A percentile compares a stretch with the other conserved stretches of the same genome.
phyloP scores from a whole-genome alignment of 257 asterid species.

The Hygrophila difformis region DNA sequence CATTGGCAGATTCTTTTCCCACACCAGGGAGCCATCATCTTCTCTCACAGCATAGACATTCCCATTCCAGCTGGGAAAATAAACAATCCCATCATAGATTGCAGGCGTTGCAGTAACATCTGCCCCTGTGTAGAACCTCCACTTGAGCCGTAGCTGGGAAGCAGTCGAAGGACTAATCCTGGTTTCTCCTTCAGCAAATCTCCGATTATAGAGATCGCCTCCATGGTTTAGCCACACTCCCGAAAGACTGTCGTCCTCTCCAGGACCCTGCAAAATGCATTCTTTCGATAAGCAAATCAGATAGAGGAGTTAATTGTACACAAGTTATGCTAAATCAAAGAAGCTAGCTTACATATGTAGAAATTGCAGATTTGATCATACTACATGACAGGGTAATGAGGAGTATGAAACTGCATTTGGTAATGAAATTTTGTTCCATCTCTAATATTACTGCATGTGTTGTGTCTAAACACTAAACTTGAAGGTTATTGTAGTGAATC shows the following conservation, averaged over 20 bases:
- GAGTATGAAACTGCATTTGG: not conserved
- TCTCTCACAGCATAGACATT: slow-evolving; percentile 35
- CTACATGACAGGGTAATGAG: slow-evolving; percentile 11
- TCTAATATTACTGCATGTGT: too few species aligned
- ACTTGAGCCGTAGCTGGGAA: slow-evolving; percentile 24
- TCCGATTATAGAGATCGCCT: slow-evolving; percentile 37
- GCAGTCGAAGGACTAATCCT: slow-evolving; percentile 33
- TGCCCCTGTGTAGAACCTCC: slow-evolving; percentile 38
- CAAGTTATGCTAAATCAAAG: too few species aligned
- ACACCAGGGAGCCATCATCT: slow-evolving; percentile 30
- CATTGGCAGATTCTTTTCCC: slow-evolving; percentile 25
- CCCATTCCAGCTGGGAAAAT: slow-evolving; percentile 50
- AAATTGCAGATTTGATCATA: not conserved
- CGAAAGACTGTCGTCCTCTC: not conserved
- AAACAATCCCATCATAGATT: slow-evolving; percentile 20
- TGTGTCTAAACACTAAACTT: too few species aligned
- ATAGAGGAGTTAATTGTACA: not conserved
- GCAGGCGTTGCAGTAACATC: slow-evolving; percentile 39
- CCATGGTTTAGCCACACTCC: slow-evolving; percentile 47
- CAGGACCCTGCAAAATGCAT: not conserved
- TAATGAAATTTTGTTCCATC: slow-evolving; percentile 3
- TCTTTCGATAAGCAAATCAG: too few species aligned
- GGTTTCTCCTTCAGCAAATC: slow-evolving; percentile 27
- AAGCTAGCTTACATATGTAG: slow-evolving; percentile 6
- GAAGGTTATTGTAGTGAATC: too few species aligned